A percentile compares a stretch with the other conserved stretches of the same genome.
phyloP scores from a whole-genome alignment of 2,329 filamentous ascomycete genomes.

The Phyllosticta citribraziliensis region DNA sequence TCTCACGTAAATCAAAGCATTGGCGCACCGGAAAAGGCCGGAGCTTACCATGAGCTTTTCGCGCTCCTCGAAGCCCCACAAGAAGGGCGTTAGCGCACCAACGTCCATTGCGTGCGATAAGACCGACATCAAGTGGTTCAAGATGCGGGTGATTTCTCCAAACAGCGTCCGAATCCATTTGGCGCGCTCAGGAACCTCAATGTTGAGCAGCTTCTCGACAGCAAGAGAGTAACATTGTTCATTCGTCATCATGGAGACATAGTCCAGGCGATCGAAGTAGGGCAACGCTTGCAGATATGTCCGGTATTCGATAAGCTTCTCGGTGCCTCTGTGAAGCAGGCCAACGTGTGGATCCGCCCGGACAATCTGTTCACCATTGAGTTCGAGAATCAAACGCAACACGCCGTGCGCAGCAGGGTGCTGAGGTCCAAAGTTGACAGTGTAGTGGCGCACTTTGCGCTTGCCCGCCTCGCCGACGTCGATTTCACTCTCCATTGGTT shows the following conservation, averaged over 20 bases:
- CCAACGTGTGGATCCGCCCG: slow-evolving; percentile 95
- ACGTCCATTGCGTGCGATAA: slow-evolving; percentile 98
- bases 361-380: slow-evolving; percentile 96
- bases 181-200: slow-evolving; percentile 88
- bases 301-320: slow-evolving; percentile 99
- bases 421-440: slow-evolving; percentile 98
- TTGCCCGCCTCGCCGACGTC: slow-evolving; percentile 41
- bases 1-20: neutral
- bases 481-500: slow-evolving; percentile 35
- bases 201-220: slow-evolving; percentile 94
- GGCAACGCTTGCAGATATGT: slow-evolving; percentile 96
- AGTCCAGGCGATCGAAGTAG: slow-evolving; percentile 98
- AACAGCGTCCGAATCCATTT: slow-evolving; percentile 97
- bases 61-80: slow-evolving; percentile 99
- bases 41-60: slow-evolving; percentile 95
- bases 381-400: slow-evolving; percentile 90
- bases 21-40: neutral
- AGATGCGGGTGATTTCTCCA: slow-evolving; percentile 81
- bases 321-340: slow-evolving; percentile 88
- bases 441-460: slow-evolving; percentile 96
- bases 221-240: slow-evolving; percentile 95
- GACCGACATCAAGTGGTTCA: slow-evolving; percentile 98
- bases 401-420: slow-evolving; percentile 98
- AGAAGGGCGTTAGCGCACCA: slow-evolving; percentile 90
- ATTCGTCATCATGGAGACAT: slow-evolving; percentile 99